phyloP scores from a whole-genome alignment of 2,329 filamentous ascomycete genomes.

The Neoarthrinium moseri region DNA sequence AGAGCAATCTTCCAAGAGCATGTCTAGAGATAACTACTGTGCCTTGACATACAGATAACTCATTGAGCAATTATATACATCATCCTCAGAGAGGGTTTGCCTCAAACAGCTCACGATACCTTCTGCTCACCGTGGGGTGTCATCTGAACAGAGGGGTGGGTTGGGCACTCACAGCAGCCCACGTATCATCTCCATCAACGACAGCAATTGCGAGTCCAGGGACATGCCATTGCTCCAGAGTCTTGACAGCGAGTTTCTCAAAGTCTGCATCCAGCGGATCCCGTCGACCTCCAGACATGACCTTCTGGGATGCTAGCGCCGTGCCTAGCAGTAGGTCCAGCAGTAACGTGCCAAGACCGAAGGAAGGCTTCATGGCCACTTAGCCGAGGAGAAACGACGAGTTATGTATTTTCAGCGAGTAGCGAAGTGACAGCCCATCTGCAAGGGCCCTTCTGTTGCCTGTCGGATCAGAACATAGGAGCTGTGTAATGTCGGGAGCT shows the following conservation, averaged over 20 bases:
- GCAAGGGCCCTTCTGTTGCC: too few relatives aligned
- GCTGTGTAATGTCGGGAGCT: too few relatives aligned
- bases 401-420: too few relatives aligned
- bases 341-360: too few relatives aligned
- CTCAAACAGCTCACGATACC: not conserved
- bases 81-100: not conserved
- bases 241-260: constrained; percentile 9
- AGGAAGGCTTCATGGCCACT: too few relatives aligned
- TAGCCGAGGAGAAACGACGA: too few relatives aligned
- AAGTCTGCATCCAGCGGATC: constrained; percentile 17
- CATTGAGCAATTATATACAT: too few relatives aligned
- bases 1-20: too few relatives aligned
- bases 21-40: too few relatives aligned
- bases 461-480: too few relatives aligned
- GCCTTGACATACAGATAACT: too few relatives aligned
- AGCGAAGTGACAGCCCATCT: too few relatives aligned
- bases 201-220: constrained; percentile 49
- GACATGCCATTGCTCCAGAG: constrained; percentile 40
- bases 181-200: constrained; percentile 41
- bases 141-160: not conserved
- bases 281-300: not conserved
- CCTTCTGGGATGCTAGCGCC: constrained; percentile 10
- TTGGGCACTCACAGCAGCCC: constrained; percentile 32
- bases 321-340: not conserved
- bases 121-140: not conserved